These are phyloP conservation scores for Fusarium veterinarium DNA, from an alignment of 2,329 filamentous ascomycete genomes.

Conservation along the genomic window DNA sequence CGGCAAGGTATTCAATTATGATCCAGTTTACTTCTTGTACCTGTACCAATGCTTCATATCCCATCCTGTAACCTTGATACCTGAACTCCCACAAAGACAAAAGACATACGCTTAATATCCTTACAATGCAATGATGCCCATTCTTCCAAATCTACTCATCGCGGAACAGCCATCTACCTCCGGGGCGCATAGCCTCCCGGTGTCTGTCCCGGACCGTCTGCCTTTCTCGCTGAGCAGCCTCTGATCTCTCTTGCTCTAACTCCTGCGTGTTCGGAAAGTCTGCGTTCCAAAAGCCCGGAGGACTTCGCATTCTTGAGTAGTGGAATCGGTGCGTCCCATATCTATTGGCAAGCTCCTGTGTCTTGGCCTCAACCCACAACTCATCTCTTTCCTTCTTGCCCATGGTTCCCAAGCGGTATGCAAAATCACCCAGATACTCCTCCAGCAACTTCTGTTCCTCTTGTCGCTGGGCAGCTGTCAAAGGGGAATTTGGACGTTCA, in stretches of 20 bases:
- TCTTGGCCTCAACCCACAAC: slow-evolving; percentile 80
- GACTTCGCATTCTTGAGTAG: slow-evolving; percentile 76
- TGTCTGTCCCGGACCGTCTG: slow-evolving; percentile 78
- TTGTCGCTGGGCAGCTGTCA: slow-evolving; percentile 50
- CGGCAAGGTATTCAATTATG: neutral
- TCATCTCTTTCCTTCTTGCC: slow-evolving; percentile 69
- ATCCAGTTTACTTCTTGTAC: neutral
- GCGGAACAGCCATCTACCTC: slow-evolving; percentile 82
- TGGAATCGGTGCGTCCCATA: slow-evolving; percentile 82
- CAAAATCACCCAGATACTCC: slow-evolving; percentile 66
- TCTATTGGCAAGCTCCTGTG: slow-evolving; percentile 76
- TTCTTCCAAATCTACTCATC: slow-evolving; percentile 69
- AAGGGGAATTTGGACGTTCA: slow-evolving; percentile 55
- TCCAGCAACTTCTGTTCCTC: slow-evolving; percentile 65
- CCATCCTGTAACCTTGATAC: neutral
- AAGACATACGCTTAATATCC: neutral
- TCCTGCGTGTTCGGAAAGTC: slow-evolving; percentile 94
- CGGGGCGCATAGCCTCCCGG: slow-evolving; percentile 81
- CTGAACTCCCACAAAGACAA: slow-evolving; percentile 5
- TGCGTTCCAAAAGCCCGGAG: slow-evolving; percentile 89
- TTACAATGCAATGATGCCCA: neutral
- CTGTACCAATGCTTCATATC: neutral
- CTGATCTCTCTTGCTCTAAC: slow-evolving; percentile 70
- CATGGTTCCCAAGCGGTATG: slow-evolving; percentile 70
- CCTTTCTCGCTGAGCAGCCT: slow-evolving; percentile 72